Evolutionary conservation across 345 rosid species (phyloP).

Genomic region (Eucalyptus regnans): DNA sequence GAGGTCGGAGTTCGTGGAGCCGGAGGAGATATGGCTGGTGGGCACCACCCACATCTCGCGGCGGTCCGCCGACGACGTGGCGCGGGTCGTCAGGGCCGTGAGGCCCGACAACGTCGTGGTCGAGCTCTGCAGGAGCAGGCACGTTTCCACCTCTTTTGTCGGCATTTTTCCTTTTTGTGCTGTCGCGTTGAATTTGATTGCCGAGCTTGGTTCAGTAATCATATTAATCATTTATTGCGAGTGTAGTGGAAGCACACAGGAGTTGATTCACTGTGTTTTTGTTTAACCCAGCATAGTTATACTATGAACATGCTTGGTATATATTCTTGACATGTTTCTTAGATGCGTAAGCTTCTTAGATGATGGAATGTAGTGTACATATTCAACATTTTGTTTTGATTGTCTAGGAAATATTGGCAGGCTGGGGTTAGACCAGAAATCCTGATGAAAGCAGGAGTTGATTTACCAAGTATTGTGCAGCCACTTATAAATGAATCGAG

Average conservation of each 20-base stretch:
- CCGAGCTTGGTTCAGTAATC: neutral
- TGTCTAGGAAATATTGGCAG: neutral
- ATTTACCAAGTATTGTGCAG: neutral
- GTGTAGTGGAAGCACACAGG: neutral
- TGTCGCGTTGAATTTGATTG: neutral
- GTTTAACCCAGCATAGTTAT: neutral
- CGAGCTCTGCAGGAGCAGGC: conserved; percentile 94
- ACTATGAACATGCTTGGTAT: neutral
- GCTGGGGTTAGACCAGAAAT: neutral
- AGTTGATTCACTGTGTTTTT: neutral
- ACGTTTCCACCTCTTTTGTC: conserved; percentile 8
- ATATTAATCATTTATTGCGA: neutral
- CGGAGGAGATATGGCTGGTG: conserved; percentile 66
- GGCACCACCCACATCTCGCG: conserved; percentile 62
- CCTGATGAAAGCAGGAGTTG: neutral
- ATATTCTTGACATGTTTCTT: neutral
- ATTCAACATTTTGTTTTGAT: neutral
- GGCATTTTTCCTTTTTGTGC: neutral
- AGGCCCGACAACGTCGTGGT: conserved; percentile 83
- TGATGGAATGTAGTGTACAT: neutral
- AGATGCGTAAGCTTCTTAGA: neutral
- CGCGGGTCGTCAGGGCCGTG: conserved; percentile 53
- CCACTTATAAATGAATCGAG: neutral
- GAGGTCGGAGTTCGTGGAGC: conserved; percentile 72
- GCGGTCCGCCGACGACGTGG: conserved; percentile 50